phyloP scores from a whole-genome alignment of 495 filamentous ascomycete species.

The Hyaloscypha finlandica region DNA sequence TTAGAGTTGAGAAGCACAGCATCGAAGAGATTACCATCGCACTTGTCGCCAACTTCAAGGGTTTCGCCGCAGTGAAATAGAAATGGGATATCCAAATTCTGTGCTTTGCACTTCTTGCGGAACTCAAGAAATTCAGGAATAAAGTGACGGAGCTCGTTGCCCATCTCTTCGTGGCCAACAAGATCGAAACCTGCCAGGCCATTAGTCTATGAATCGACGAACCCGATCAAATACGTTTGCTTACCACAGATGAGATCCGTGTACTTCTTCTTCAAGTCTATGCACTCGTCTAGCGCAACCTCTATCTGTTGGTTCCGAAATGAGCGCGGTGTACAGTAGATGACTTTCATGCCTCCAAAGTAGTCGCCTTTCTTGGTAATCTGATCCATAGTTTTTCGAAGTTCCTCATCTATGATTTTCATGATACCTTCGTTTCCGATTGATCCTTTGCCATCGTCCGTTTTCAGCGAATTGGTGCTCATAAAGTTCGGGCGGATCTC shows the following conservation, averaged over 20 bases:
- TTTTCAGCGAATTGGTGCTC: slow-evolving; percentile 50
- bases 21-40: slow-evolving; percentile 86
- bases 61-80: slow-evolving; percentile 94
- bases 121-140: slow-evolving; percentile 82
- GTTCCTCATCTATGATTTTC: slow-evolving; percentile 50
- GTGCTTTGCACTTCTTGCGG: slow-evolving; percentile 65
- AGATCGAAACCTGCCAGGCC: slow-evolving; percentile 70
- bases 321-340: slow-evolving; percentile 32
- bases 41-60: slow-evolving; percentile 71
- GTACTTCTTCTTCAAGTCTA: slow-evolving; percentile 70
- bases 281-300: slow-evolving; percentile 73
- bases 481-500: slow-evolving; percentile 61
- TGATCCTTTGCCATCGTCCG: slow-evolving; percentile 42
- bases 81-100: slow-evolving; percentile 83
- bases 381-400: slow-evolving; percentile 43
- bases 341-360: slow-evolving; percentile 35
- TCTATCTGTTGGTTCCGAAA: slow-evolving; percentile 54
- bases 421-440: slow-evolving; percentile 51
- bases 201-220: not conserved
- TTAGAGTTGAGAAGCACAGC: slow-evolving; percentile 80
- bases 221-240: slow-evolving; percentile 21
- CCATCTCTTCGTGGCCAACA: slow-evolving; percentile 81
- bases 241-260: slow-evolving; percentile 67
- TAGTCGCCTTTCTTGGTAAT: slow-evolving; percentile 18
- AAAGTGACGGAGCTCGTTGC: slow-evolving; percentile 66